Evolutionary conservation across 1,139 yeast genomes (phyloP).

Genomic region (Geotrichum klebahnii): DNA sequence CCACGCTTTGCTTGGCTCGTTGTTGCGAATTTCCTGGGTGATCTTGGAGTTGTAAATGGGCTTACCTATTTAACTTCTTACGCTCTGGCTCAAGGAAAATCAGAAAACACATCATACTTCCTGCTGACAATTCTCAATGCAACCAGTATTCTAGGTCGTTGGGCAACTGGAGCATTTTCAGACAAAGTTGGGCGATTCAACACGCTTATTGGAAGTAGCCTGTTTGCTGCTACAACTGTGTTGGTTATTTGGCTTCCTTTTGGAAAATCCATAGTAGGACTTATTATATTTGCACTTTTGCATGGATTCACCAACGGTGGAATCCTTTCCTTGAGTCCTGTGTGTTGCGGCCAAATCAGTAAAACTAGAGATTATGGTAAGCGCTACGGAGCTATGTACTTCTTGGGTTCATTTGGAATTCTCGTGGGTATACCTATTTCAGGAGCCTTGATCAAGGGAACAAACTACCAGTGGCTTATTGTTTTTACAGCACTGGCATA

Average conservation of each 20-base stretch:
- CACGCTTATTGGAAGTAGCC: constrained; percentile 45
- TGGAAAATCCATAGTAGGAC: constrained; percentile 40
- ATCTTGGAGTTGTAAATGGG: constrained; percentile 52
- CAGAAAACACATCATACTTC: constrained; percentile 50
- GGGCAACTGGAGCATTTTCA: constrained; percentile 51
- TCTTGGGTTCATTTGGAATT: constrained; percentile 45
- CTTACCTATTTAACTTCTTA: constrained; percentile 55
- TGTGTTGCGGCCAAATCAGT: constrained; percentile 50
- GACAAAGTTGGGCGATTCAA: constrained; percentile 60
- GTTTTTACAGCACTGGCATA: constrained; percentile 18
- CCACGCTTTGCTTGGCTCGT: constrained; percentile 42
- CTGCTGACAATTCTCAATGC: constrained; percentile 52
- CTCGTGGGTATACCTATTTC: constrained; percentile 51
- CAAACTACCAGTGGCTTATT: constrained; percentile 26
- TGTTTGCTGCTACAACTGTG: constrained; percentile 41
- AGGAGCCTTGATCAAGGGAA: constrained; percentile 47
- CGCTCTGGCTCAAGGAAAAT: constrained; percentile 51
- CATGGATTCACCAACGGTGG: constrained; percentile 54
- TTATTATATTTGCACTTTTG: constrained; percentile 47
- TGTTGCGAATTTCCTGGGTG: constrained; percentile 48
- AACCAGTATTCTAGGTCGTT: constrained; percentile 56
- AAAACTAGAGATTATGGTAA: constrained; percentile 49
- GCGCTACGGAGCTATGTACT: constrained; percentile 48
- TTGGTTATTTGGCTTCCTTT: constrained; percentile 54
- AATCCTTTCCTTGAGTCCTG: constrained; percentile 48